phyloP scores from a whole-genome alignment of 1,139 yeast species.

The Petasospora fabianii region DNA sequence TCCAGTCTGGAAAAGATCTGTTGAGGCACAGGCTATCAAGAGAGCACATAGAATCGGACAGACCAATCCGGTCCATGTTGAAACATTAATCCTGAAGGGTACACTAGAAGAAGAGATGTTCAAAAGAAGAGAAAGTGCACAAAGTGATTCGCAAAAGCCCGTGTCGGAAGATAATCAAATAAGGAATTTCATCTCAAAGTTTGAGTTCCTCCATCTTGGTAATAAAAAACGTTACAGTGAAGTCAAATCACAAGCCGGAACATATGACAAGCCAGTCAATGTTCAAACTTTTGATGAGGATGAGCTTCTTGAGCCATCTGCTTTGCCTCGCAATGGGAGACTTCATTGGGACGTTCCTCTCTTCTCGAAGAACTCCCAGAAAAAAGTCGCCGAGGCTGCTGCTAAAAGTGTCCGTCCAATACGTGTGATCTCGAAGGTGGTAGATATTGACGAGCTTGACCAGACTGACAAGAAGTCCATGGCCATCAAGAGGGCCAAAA shows the following conservation, averaged over 20 bases:
- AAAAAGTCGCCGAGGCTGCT: slow-evolving; percentile 23
- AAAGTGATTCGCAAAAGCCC: slow-evolving; percentile 31
- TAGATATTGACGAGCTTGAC: slow-evolving; percentile 6
- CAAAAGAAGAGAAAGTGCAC: slow-evolving; percentile 27
- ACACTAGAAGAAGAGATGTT: slow-evolving; percentile 69
- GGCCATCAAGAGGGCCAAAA: no score
- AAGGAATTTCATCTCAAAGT: slow-evolving; percentile 50
- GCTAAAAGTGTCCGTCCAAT: background rate
- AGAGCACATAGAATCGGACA: slow-evolving; percentile 76
- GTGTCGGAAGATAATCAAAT: slow-evolving; percentile 53
- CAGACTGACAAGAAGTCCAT: background rate
- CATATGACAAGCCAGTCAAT: slow-evolving; percentile 6
- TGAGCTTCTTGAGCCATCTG: slow-evolving; percentile 25
- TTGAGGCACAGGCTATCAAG: slow-evolving; percentile 71
- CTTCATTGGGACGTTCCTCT: slow-evolving; percentile 43
- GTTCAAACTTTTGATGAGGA: slow-evolving; percentile 13
- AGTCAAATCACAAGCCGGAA: slow-evolving; percentile 7
- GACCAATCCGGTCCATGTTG: slow-evolving; percentile 53
- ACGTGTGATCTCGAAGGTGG: background rate
- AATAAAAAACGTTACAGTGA: slow-evolving; percentile 11
- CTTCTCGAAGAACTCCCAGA: slow-evolving; percentile 30
- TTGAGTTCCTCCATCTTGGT: slow-evolving; percentile 37
- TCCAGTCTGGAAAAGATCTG: slow-evolving; percentile 67
- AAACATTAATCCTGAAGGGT: slow-evolving; percentile 55
- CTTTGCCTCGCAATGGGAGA: slow-evolving; percentile 7